phyloP scores from a whole-genome alignment of 495 filamentous ascomycete genomes.

The Rhypophila decipiens region DNA sequence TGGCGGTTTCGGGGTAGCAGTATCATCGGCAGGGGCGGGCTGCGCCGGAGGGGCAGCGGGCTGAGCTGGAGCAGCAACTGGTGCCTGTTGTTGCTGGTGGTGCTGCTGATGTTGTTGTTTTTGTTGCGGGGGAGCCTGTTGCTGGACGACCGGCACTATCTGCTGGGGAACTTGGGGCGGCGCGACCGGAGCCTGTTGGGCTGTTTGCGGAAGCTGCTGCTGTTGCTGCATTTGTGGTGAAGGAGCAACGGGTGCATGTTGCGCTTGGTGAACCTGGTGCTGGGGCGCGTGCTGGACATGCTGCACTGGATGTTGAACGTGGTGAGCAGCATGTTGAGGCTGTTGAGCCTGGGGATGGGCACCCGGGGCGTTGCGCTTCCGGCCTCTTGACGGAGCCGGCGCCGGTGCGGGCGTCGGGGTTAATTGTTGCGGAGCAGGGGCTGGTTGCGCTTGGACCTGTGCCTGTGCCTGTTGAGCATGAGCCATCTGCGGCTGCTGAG shows the following conservation, averaged over 20 bases:
- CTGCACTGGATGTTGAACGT: slow-evolving; percentile 13
- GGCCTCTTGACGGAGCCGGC: slow-evolving; percentile 13
- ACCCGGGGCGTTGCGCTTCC: slow-evolving; percentile 27
- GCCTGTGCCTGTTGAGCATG: slow-evolving; percentile 30
- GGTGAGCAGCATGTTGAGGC: slow-evolving; percentile 20
- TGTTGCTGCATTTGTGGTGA: slow-evolving; percentile 15
- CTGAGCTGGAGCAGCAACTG: slow-evolving; percentile 22
- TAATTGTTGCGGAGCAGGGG: slow-evolving; percentile 30
- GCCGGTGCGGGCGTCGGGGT: slow-evolving; percentile 35
- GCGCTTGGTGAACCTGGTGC: too few relatives aligned
- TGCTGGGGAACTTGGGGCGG: slow-evolving; percentile 13
- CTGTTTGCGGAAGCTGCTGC: slow-evolving; percentile 8
- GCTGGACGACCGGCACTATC: slow-evolving; percentile 3
- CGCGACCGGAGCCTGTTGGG: slow-evolving; percentile 18
- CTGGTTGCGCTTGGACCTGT: too few relatives aligned
- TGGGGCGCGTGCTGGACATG: slow-evolving; percentile 14
- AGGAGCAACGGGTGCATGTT: slow-evolving; percentile 15
- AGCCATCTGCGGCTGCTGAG: slow-evolving; percentile 29
- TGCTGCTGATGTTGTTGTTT: too few relatives aligned
- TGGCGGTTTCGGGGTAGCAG: slow-evolving; percentile 42
- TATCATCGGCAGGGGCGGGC: slow-evolving; percentile 26
- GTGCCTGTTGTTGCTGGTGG: too few relatives aligned
- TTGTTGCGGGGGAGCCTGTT: slow-evolving; percentile 12
- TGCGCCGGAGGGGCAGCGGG: slow-evolving; percentile 25
- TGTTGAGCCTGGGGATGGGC: slow-evolving; percentile 17